Evolutionary conservation across 345 rosid genomes (phyloP).

Genomic region (Citrus medica): DNA sequence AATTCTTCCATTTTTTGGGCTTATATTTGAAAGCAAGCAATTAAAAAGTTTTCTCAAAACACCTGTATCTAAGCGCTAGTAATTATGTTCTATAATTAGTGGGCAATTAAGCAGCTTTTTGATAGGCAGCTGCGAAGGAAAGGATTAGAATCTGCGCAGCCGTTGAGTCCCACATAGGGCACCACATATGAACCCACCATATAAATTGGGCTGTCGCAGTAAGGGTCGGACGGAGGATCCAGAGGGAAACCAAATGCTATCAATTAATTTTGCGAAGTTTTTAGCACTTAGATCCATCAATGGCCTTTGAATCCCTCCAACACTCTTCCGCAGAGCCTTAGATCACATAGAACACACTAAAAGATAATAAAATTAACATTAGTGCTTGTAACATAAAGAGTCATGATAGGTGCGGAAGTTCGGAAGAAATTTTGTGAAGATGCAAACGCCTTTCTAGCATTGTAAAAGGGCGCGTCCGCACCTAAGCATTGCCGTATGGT

Average conservation of each 20-base stretch:
- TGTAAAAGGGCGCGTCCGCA: no score
- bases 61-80: no score
- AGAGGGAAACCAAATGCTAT: not conserved
- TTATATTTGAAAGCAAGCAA: no score
- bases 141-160: not conserved
- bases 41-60: no score
- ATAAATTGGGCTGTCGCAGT: not conserved
- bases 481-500: no score
- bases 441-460: no score
- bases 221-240: not conserved
- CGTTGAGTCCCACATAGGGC: not conserved
- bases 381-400: no score
- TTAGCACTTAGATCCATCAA: not conserved
- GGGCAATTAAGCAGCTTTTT: not conserved
- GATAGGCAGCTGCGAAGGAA: not conserved
- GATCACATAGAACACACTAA: not conserved
- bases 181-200: not conserved
- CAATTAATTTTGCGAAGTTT: not conserved
- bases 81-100: no score
- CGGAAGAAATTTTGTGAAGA: no score
- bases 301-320: not conserved
- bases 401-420: no score
- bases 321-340: not conserved
- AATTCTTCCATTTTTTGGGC: not conserved
- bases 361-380: not conserved